Conservation (phyloP, 768 basidiomycete species). For the Mycena haematopus region DNA sequence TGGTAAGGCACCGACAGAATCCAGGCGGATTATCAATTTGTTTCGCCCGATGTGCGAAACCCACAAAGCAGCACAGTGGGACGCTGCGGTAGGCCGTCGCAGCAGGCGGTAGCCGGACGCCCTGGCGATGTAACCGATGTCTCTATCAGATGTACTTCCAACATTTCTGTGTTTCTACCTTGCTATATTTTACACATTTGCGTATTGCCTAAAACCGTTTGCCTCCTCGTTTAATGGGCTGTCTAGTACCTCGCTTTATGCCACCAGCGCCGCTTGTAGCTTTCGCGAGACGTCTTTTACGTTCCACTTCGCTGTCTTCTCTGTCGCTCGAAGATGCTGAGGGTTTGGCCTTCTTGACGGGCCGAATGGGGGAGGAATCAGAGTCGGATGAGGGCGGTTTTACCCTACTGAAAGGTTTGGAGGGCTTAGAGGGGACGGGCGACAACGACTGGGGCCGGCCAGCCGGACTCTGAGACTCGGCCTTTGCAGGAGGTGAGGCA, state of each 20-base stretch:
- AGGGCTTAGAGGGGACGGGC: conserved; percentile 25
- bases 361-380: conserved; percentile 58
- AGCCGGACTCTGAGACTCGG: conserved; percentile 22
- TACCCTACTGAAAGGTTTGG: conserved; percentile 31
- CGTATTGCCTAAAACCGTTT: conserved; percentile 67
- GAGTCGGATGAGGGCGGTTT: conserved; percentile 48
- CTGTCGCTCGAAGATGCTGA: conserved; percentile 49
- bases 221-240: conserved; percentile 79
- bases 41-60: conserved; percentile 29
- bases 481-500: conserved; percentile 27
- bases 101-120: conserved; percentile 10
- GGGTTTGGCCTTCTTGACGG: conserved; percentile 57
- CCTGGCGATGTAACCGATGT: not conserved
- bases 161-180: not conserved
- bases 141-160: not conserved
- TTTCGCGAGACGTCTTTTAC: conserved; percentile 37
- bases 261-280: conserved; percentile 39
- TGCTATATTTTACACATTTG: not conserved
- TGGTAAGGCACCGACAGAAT: conserved; percentile 8
- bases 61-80: conserved; percentile 29
- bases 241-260: conserved; percentile 60
- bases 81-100: conserved; percentile 24
- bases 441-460: conserved; percentile 20
- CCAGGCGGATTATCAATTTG: conserved; percentile 26
- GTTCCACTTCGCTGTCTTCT: conserved; percentile 67